Evolutionary conservation across 306 rosid genomes (phyloP).

Genomic region (Acmispon strigosus): DNA sequence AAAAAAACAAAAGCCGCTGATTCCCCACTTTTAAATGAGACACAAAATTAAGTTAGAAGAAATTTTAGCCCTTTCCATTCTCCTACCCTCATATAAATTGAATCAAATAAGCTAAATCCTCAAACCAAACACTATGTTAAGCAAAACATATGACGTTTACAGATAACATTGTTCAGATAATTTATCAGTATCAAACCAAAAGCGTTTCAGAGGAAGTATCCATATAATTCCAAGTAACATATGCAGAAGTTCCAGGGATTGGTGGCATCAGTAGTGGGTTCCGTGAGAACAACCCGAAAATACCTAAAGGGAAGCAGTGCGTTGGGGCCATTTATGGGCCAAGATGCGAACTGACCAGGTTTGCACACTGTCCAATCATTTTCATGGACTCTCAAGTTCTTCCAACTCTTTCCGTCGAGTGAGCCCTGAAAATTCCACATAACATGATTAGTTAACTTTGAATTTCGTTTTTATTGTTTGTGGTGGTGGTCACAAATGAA

Average conservation of each 20-base stretch:
- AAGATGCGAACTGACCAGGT: slow-evolving; percentile 90
- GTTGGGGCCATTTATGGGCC: slow-evolving; percentile 69
- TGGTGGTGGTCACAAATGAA: no score
- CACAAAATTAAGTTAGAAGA: no score
- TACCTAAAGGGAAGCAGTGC: slow-evolving; percentile 74
- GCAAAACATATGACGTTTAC: neutral
- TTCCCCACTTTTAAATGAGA: no score
- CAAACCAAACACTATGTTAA: neutral
- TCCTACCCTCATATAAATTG: no score
- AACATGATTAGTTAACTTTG: neutral
- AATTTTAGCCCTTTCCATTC: no score
- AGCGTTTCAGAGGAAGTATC: slow-evolving; percentile 52
- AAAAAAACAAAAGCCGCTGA: no score
- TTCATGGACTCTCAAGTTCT: slow-evolving; percentile 64
- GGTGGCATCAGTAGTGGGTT: slow-evolving; percentile 61
- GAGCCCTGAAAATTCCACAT: slow-evolving; percentile 52
- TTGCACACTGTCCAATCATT: slow-evolving; percentile 71
- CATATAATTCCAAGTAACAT: slow-evolving; percentile 81
- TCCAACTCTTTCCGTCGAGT: slow-evolving; percentile 81
- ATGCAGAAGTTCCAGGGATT: slow-evolving; percentile 74
- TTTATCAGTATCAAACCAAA: slow-evolving; percentile 1
- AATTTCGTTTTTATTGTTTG: no score
- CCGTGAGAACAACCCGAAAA: slow-evolving; percentile 58
- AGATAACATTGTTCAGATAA: neutral
- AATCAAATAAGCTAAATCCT: no score